Evolutionary conservation across 1,139 yeast species (phyloP).

Genomic region (Kodamaea fungicola): DNA sequence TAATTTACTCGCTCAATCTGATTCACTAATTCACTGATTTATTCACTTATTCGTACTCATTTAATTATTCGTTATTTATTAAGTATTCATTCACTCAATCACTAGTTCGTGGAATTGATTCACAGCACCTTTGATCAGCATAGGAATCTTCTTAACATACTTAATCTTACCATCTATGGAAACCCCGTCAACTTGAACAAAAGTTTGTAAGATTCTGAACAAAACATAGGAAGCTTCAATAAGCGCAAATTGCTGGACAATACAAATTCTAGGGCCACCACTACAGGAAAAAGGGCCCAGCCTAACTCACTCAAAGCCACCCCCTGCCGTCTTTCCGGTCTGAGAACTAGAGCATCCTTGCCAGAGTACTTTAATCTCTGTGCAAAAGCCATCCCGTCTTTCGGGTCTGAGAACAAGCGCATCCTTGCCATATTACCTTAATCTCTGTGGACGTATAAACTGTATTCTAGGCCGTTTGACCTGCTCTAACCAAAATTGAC

Average conservation of each 20-base stretch:
- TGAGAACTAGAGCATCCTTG: slow-evolving; percentile 42
- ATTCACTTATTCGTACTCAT: too few species aligned
- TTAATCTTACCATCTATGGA: not conserved
- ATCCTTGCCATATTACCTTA: slow-evolving; percentile 47
- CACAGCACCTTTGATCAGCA: slow-evolving; percentile 1
- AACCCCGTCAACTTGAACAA: slow-evolving; percentile 3
- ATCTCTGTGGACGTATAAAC: slow-evolving; percentile 48
- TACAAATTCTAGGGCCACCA: slow-evolving; percentile 59
- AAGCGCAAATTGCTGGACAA: slow-evolving; percentile 58
- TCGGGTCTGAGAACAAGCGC: slow-evolving; percentile 47
- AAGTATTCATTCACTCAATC: too few species aligned
- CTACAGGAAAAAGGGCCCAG: slow-evolving; percentile 58
- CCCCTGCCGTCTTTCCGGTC: slow-evolving; percentile 51
- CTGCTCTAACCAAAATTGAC: slow-evolving; percentile 45
- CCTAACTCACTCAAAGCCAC: slow-evolving; percentile 29
- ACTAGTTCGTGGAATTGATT: too few species aligned
- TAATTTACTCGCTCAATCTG: too few species aligned
- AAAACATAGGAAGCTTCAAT: slow-evolving; percentile 50
- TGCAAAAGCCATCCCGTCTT: slow-evolving; percentile 49
- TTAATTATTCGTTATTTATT: too few species aligned
- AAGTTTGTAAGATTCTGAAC: slow-evolving; percentile 30
- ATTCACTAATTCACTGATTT: too few species aligned
- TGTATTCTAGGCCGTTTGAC: slow-evolving; percentile 41
- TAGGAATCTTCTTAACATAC: not conserved
- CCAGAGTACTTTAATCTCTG: slow-evolving; percentile 45